Base-by-base conservation (phyloP, 2,329 filamentous ascomycete genomes). In the Magnaporthiopsis rhizophila region DNA sequence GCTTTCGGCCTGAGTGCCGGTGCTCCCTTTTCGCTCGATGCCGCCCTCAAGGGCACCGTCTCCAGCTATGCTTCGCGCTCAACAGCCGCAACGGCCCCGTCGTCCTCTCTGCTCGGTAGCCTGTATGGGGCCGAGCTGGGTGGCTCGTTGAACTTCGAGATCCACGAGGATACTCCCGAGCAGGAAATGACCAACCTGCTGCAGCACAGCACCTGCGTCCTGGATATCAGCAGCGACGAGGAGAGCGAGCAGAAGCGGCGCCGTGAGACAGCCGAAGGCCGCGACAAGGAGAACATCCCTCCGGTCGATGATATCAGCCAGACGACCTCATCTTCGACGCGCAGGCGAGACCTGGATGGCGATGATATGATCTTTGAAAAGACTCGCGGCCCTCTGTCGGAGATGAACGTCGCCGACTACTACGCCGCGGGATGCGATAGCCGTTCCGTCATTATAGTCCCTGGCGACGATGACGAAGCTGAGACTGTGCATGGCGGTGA, bases 241-340 rank as follows among this genome's bases (percentile, higher is more conserved):
- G 90, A 93, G 75, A 83, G 78, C 34, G 82, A 84, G 71, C 81
- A 79, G 62, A 84, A 84, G 72, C 76, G 82, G 58, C 78, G 71
- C 62, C 76, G 76, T 68, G 83, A 81, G 72, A 74, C 80, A 69
- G 80, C 81, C 38, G 84, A 90, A 68, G 83, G 85, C 59, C 82
- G 86, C 38, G 90, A 92, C 71, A 99, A 99, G 81, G 94, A 99
- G 79, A 99, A 99, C 72, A 86, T 97, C 24, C 90, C 94, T 5
- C 94, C 94, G 2, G 74, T 78, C 3, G 84, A 85, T 64, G 87
- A 90, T 59, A 75, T 89, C 56, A 86, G 84, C 34, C 83, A 89
- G 71, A 86, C 84, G 0, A 78, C 78, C 21, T 71, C 75, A 2
- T 72, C 73, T 0, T 69, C 72, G n/a, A 67, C 74, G 30, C 73